Base-by-base conservation (phyloP, 257 asterid species). In the Penstemon eatonii region DNA sequence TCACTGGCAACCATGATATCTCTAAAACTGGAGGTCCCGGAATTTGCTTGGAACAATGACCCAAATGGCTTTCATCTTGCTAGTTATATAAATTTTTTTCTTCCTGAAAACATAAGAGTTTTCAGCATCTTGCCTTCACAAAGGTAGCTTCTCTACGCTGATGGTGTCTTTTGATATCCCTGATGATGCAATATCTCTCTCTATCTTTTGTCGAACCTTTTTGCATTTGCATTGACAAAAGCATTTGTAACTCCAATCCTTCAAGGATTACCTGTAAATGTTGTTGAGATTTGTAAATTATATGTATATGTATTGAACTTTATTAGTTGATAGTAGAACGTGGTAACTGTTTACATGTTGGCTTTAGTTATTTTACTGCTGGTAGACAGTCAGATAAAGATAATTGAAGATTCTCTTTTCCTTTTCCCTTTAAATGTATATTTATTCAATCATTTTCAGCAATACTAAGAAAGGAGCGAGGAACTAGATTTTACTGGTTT, bases 91-190 rank as follows among this genome's bases (percentile, higher is more conserved):
- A 90, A 93, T 74, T 77, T 87, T 47, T 63, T 80, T 77, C 96
- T 93, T 71, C 97, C 99, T 25, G 76, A 82, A 75, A 81, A 72
- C 65, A 85, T 90, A 60, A 81, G 90, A 77, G 87, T 93, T 63
- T 90, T 90, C 83, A 90, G 97, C 87, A 88, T 93, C 77, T 76
- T 93, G 78, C 99, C 97, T 43, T 85, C 96, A 13, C 96, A 88
- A 72, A 93, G 88, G 97, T 85, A 79, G 65, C 41, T 70, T 63
- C 11, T 52, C 10, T 49, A 5, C 6, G 5, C 38, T 46, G 43
- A 8, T 12, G 9, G 56, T 41, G 5, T 15, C 2, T 45, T 67
- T 53, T 13, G 37, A 7, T 45, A 60, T 60, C 37, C 52, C n/a
- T 5, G 11, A 57, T 10, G 15, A 9, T 57, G 45, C 6, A 4